These are phyloP conservation scores for Termitomyces sp. DNA, from an alignment of 768 basidiomycete genomes.

Conservation along the genomic window DNA sequence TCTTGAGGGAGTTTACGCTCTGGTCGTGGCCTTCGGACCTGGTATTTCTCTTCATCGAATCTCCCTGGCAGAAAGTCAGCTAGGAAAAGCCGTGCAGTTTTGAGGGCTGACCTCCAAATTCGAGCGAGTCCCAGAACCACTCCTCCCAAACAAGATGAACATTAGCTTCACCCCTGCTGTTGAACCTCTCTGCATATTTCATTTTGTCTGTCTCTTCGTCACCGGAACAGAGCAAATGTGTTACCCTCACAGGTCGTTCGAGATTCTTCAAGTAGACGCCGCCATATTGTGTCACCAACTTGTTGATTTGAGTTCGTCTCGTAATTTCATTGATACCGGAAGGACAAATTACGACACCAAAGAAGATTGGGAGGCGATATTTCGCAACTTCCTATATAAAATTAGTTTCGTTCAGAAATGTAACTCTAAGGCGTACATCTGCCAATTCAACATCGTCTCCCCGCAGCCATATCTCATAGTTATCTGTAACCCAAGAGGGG, in stretches of 20 bases:
- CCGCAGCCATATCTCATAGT: conserved; percentile 68
- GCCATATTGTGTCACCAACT: conserved; percentile 52
- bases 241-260: conserved; percentile 74
- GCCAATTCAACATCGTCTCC: conserved; percentile 76
- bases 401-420: not conserved
- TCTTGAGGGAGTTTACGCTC: conserved; percentile 39
- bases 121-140: conserved; percentile 93
- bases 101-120: conserved; percentile 54
- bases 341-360: conserved; percentile 62
- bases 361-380: conserved; percentile 73
- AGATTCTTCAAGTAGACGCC: conserved; percentile 75
- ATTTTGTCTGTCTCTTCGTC: conserved; percentile 73
- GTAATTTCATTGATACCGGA: conserved; percentile 71
- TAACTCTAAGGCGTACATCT: conserved; percentile 39
- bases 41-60: conserved; percentile 62
- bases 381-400: conserved; percentile 46
- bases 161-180: conserved; percentile 61
- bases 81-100: not conserved
- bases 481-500: conserved; percentile 74
- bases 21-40: conserved; percentile 57
- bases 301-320: conserved; percentile 60
- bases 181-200: conserved; percentile 74
- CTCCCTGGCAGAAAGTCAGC: conserved; percentile 36
- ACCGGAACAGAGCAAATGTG: conserved; percentile 79
- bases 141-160: conserved; percentile 90